A percentile compares a stretch with the other conserved stretches of the same genome.
phyloP scores from a whole-genome alignment of 495 filamentous ascomycete species.

The Penicillium bialowiezense region DNA sequence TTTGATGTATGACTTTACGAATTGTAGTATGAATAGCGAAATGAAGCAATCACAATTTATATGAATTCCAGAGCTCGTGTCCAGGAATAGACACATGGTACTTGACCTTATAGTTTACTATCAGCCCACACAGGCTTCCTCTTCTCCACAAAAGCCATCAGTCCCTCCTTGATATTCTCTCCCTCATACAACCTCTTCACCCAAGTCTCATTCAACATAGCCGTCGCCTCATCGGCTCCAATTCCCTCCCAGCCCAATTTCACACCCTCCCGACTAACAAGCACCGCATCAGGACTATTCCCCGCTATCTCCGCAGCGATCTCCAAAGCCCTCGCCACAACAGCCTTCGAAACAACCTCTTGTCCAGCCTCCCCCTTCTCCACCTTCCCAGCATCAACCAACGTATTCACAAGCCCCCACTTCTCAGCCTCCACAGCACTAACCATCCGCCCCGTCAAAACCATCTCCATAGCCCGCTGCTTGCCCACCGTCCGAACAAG shows the following conservation, averaged over 20 bases:
- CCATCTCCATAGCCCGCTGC: slow-evolving; percentile 75
- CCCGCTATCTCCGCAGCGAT: slow-evolving; percentile 36
- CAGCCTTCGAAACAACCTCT: slow-evolving; percentile 20
- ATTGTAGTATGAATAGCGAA: slow-evolving; percentile 14
- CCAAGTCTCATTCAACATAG: slow-evolving; percentile 55
- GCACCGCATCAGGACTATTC: slow-evolving; percentile 72
- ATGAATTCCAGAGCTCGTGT: neutral
- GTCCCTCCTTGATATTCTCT: slow-evolving; percentile 78
- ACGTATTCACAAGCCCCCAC: slow-evolving; percentile 72
- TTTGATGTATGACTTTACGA: slow-evolving; percentile 12
- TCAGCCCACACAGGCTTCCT: slow-evolving; percentile 71
- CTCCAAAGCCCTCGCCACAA: slow-evolving; percentile 53
- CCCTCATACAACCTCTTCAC: slow-evolving; percentile 61
- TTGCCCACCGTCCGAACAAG: slow-evolving; percentile 63
- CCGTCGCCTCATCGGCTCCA: slow-evolving; percentile 64
- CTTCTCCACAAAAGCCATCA: slow-evolving; percentile 80
- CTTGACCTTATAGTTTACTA: slow-evolving; percentile 73
- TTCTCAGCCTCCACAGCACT: slow-evolving; percentile 54
- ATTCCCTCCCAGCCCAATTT: slow-evolving; percentile 69
- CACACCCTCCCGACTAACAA: slow-evolving; percentile 67
- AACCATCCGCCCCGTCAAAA: slow-evolving; percentile 61
- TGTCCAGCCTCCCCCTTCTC: slow-evolving; percentile 44
- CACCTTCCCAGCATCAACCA: slow-evolving; percentile 42
- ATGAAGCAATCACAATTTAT: slow-evolving; percentile 1
- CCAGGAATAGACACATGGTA: no score